Evolutionary conservation across 352 stramenopile species (phyloP), one percentile per base, ranked within the genome.

Genomic region (Pythium scleroteichum): DNA sequence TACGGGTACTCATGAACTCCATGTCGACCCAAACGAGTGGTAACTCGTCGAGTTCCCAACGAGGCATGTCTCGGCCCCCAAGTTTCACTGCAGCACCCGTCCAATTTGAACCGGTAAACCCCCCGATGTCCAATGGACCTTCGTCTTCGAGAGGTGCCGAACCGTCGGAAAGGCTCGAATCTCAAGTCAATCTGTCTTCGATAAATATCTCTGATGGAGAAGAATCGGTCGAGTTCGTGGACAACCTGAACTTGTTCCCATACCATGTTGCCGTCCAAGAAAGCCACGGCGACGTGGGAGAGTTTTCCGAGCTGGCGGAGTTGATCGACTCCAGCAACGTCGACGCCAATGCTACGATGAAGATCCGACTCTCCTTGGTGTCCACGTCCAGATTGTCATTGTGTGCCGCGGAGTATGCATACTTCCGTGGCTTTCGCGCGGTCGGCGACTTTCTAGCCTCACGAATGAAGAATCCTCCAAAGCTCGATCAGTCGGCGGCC

Each of bases 251-350:
- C 42, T 16, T 5, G 44, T 68, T 68, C 32, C 65, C 53, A 12
- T 68, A 54, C 50, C 53, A 68, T 38, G 42, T 32, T 4, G 65
- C 65, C 0, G 44, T 72, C 3, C 48, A 62, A 12, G 32, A 61
- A 23, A 55, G 59, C 24, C 23, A 58, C 2, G 59, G 51, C 12
- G 33, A 66, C 35, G 16, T 69, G 0, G 9, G 40, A 0, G 32
- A 35, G 16, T 60, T 65, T 20, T 27, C 51, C 0, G 13, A 62
- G 20, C 54, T 69, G n/a, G 8, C 51, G 0, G 16, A 59, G 9
- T 50, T 66, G n/a, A 29, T 42, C 33, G 22, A 53, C 20, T 38
- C 44, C 4, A 42, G 50, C 23, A 10, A 10, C 5, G 20, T 50
- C 4, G 42, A 27, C 22, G 50, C 42, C 1, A 46, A 57, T n/a